Base-by-base conservation (phyloP, 2,329 filamentous ascomycete genomes). In the Curvularia spicifera region DNA sequence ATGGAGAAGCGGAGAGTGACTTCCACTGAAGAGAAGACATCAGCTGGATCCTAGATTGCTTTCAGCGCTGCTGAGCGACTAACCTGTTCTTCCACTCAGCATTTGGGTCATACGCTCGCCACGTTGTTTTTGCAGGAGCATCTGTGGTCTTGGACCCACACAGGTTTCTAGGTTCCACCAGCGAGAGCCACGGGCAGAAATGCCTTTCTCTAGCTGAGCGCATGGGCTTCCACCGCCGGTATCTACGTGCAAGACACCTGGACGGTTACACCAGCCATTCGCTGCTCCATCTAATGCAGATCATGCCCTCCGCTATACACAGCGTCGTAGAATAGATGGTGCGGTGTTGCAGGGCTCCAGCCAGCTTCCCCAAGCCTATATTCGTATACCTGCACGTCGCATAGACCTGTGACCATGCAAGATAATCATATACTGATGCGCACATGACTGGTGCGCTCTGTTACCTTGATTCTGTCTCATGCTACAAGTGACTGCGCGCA, bases 1-100 rank as follows among this genome's bases (percentile, higher is more conserved):
- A 71, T 74, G 56, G 66, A 82, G 53, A 82, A 80, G 72, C 77
- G 81, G 54, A 77, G 77, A 63, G 80, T 79, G 26, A 66, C 70
- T 22, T 69, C 68, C 40, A 66, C 69, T 8, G 77, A 79, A 48
- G 71, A 71, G 48, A 76, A 75, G 60, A 64, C 72, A 51, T 63
- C 56, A 33, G 60, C 62, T 56, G 69, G 64, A 15, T 64, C 63
- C 47, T 74, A 71, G 58, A 55, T 40, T 35, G 45, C 51, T 52
- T 57, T 20, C 15, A 2, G 24, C 13, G 47, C 35, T 39, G 26
- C 24, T 24, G 47, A 40, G 47, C 35, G 13, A 40, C 12, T 39
- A n/a, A 20, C 47, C 40, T 40, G 22, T 40, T 50, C 9, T 39
- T 15, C 29, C 5, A 35, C 47, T 50, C 35, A 24, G 29, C 24